These are phyloP conservation scores for Magnusiomyces magnusii DNA, from an alignment of 1,139 yeast genomes.

Conservation along the genomic window DNA sequence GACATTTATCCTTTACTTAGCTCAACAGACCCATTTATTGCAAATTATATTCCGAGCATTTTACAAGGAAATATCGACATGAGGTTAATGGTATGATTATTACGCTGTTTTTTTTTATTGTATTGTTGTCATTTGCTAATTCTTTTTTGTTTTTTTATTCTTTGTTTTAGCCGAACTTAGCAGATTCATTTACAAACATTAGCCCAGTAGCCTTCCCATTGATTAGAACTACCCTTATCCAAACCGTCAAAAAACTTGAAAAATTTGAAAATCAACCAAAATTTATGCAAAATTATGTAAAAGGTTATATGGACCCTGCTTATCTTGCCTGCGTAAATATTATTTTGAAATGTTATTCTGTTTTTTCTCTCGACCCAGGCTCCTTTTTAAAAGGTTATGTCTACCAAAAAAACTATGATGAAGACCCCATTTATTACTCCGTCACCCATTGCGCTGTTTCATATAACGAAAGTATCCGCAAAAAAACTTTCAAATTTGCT, in stretches of 20 bases:
- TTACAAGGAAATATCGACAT: conserved; percentile 15
- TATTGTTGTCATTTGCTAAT: neutral
- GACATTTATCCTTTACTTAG: conserved; percentile 13
- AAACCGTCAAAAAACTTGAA: conserved; percentile 13
- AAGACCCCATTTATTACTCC: conserved; percentile 10
- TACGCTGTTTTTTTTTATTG: no score
- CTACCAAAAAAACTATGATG: conserved; percentile 12
- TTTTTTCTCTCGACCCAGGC: conserved; percentile 21
- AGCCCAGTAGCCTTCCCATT: conserved; percentile 5
- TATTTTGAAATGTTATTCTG: conserved; percentile 17
- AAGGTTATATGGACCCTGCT: conserved; percentile 3
- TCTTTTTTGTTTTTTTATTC: neutral
- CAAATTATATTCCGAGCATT: conserved; percentile 13
- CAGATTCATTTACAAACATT: conserved; percentile 7
- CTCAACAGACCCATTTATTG: conserved; percentile 1
- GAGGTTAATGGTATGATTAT: conserved; percentile 6
- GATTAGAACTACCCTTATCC: conserved; percentile 13
- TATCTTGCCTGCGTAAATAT: conserved; percentile 6
- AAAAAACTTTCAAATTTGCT: conserved; percentile 8
- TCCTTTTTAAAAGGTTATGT: conserved; percentile 21
- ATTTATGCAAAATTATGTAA: conserved; percentile 13
- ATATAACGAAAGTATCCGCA: conserved; percentile 4
- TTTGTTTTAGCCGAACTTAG: conserved; percentile 6
- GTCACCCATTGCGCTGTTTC: conserved; percentile 6
- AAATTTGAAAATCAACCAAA: conserved; percentile 13